Percentiles rank a stretch among this genome's conserved stretches.
Evolutionary conservation across 352 stramenopile genomes (phyloP).

Genomic region (Phytophthora brassicae): DNA sequence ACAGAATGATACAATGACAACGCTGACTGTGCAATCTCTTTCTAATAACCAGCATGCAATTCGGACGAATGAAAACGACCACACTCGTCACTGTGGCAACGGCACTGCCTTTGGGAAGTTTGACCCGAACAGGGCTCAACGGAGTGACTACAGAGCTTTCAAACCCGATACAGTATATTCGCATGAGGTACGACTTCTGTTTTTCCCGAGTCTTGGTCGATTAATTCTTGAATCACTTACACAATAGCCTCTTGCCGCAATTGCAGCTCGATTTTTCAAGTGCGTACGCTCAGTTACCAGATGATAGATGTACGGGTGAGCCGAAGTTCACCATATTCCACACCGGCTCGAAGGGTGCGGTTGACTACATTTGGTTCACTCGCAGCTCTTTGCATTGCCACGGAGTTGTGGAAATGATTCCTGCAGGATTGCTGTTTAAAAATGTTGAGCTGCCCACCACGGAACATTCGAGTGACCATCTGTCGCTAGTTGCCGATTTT

Average conservation of each 20-base stretch:
- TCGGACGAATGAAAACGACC: conserved; percentile 41
- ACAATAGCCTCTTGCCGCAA: background rate
- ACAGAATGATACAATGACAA: background rate
- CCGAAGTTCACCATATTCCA: conserved; percentile 80
- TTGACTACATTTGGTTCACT: conserved; percentile 80
- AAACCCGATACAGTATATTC: conserved; percentile 15
- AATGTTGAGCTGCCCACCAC: conserved; percentile 51
- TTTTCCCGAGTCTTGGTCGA: background rate
- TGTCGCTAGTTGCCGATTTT: conserved; percentile 71
- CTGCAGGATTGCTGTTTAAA: conserved; percentile 50
- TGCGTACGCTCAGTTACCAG: conserved; percentile 62
- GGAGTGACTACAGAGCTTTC: conserved; percentile 29
- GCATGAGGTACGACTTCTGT: conserved; percentile 28
- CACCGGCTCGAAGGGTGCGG: conserved; percentile 48
- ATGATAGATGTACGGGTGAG: conserved; percentile 50
- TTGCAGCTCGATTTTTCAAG: conserved; percentile 54
- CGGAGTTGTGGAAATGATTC: conserved; percentile 66
- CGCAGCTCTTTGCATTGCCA: conserved; percentile 50
- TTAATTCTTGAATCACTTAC: background rate
- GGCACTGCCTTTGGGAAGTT: conserved; percentile 51
- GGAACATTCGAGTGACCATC: conserved; percentile 63
- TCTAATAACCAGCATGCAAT: conserved; percentile 29
- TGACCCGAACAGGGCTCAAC: conserved; percentile 13
- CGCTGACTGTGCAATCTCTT: background rate
- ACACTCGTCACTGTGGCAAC: conserved; percentile 33